Percentiles rank a stretch among this genome's conserved stretches.
Conservation (phyloP, 768 basidiomycete genomes). For the Chiua virens region DNA sequence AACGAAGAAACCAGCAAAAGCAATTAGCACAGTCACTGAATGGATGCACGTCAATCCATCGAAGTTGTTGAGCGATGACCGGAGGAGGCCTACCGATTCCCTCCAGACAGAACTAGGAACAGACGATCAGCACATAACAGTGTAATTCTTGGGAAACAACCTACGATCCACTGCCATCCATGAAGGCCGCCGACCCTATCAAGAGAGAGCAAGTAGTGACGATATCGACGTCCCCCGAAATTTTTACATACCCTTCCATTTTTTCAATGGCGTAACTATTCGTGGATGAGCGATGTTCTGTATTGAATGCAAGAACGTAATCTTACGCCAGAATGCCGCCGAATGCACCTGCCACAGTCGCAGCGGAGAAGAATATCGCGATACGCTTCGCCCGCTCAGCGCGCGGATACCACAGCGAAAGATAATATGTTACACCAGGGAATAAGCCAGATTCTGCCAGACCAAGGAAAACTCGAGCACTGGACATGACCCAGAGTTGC, state of each 20-base stretch:
- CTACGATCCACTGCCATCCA: conserved; percentile 32
- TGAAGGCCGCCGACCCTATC: conserved; percentile 16
- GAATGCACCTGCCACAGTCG: conserved; percentile 49
- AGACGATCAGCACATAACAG: background rate
- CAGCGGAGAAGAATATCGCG: conserved; percentile 59
- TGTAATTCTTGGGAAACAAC: background rate
- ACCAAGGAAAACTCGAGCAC: conserved; percentile 39
- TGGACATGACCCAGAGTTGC: background rate
- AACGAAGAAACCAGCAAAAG: conserved; percentile 37
- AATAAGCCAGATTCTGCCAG: conserved; percentile 42
- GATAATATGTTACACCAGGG: conserved; percentile 36
- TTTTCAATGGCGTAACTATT: conserved; percentile 31
- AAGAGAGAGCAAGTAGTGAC: background rate
- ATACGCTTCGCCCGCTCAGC: conserved; percentile 53
- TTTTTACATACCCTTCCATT: conserved; percentile 28
- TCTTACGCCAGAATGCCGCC: conserved; percentile 46
- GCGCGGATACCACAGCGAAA: conserved; percentile 56
- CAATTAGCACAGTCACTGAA: conserved; percentile 15
- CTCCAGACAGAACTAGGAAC: conserved; percentile 24
- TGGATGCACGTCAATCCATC: background rate
- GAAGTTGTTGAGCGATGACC: no score
- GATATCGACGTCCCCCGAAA: conserved; percentile 8
- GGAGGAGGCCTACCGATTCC: conserved; percentile 8
- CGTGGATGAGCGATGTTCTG: background rate
- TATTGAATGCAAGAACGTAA: background rate